Evolutionary conservation across 2,329 filamentous ascomycete species (phyloP), one percentile per base, ranked within the genome.

Genomic region (Ascochyta viciae-villosae): DNA sequence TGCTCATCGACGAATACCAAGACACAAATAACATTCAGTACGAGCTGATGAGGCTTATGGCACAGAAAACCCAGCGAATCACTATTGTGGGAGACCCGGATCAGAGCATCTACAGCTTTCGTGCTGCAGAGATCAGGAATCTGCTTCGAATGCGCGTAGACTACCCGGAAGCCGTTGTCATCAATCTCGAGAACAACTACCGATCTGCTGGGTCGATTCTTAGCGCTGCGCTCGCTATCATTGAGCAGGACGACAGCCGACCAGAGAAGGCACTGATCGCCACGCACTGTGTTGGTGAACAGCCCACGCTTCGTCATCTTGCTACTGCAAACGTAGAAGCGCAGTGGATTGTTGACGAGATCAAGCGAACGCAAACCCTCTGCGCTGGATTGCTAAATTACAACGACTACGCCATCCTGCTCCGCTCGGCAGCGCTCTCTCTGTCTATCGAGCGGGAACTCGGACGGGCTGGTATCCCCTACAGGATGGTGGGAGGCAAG

Each of bases 71-170:
- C 39, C 84, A 86, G 52, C 84, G 87, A n/a, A 94, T 98, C 64
- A 98, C 94, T 0, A 91, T 97, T 57, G 95, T 99, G 4, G 95
- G 94, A 31, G 94, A 99, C 72, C 94, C 95, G 0, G 95, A 99
- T 73, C 94, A 99, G 76, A 97, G 93, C 73, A 99, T 99, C 54
- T 99, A 98, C 73, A 91, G 94, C 19, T 99, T 96, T 82, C 88
- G 94, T 19, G 93, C 92, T 7, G 94, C 95, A 9, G 94, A 99
- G 74, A 91, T 94, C 64, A 89, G 89, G 72, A 99, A 98, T 67
- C 82, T 98, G 43, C 85, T 86, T 62, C 87, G 90, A 2, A 87
- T 99, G 81, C 85, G 92, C 48, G 80, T 81, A 38, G 87, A 91
- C 55, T 97, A 90, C 69, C 88, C 88, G 0, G 84, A 89, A 24